These are phyloP conservation scores for Moesziomyces antarcticus DNA, from an alignment of 1,284 basidiomycete species.

Conservation along the genomic window DNA sequence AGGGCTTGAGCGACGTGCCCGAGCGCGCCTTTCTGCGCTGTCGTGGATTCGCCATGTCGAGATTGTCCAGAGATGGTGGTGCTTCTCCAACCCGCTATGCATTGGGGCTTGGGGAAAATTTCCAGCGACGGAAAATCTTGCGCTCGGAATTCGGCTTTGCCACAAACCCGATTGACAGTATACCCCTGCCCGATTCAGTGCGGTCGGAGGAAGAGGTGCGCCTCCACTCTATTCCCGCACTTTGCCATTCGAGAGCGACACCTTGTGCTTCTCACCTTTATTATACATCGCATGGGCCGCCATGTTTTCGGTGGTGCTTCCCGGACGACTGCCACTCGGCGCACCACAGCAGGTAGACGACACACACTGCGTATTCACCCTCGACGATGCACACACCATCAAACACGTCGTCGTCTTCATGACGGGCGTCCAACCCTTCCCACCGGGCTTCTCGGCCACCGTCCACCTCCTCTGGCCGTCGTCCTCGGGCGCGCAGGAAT, in stretches of 20 bases:
- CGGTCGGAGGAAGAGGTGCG: no score
- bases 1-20: conserved; percentile 69
- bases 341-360: conserved; percentile 62
- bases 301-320: conserved; percentile 66
- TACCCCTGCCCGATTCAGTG: no score
- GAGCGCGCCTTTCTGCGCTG: conserved; percentile 84
- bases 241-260: background rate
- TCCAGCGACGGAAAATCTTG: no score
- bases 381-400: conserved; percentile 55
- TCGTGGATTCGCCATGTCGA: conserved; percentile 86
- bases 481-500: conserved; percentile 13
- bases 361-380: conserved; percentile 62
- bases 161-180: no score
- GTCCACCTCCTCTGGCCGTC: conserved; percentile 63
- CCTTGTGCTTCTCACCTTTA: background rate
- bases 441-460: conserved; percentile 60
- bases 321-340: conserved; percentile 61
- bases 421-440: conserved; percentile 63
- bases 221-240: background rate
- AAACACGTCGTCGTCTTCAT: conserved; percentile 65
- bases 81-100: no score
- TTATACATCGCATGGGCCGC: no score
- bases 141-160: no score
- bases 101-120: no score
- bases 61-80: background rate